A percentile compares a stretch with the other conserved stretches of the same genome.
Evolutionary conservation across 306 rosid genomes (phyloP).

Genomic region (Quillaja saponaria): DNA sequence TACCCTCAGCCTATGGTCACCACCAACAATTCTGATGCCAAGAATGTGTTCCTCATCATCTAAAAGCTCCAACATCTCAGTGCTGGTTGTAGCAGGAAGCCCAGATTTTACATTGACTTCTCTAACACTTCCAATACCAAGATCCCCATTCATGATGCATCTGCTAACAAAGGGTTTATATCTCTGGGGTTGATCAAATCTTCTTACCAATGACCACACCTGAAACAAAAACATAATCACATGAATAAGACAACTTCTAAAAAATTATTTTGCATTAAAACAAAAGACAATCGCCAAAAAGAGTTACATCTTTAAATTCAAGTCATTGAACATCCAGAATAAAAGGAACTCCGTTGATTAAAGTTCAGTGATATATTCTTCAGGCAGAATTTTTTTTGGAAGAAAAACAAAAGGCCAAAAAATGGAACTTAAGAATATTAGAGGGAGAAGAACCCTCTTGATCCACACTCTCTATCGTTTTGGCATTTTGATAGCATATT

Average conservation of each 20-base stretch:
- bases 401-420: constrained; percentile 1
- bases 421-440: background rate
- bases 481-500: background rate
- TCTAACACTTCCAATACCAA: constrained; percentile 87
- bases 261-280: background rate
- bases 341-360: background rate
- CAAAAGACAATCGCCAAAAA: constrained; percentile 16
- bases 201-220: constrained; percentile 98
- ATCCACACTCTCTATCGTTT: background rate
- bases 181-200: constrained; percentile 91
- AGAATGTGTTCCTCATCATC: constrained; percentile 90
- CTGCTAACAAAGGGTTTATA: constrained; percentile 90
- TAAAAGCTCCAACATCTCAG: constrained; percentile 84
- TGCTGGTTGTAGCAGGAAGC: constrained; percentile 93
- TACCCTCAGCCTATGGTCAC: constrained; percentile 89
- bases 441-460: background rate
- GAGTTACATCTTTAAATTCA: constrained; percentile 15
- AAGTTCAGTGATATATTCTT: background rate
- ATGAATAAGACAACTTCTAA: constrained; percentile 26
- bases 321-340: constrained; percentile 6
- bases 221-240: constrained; percentile 35
- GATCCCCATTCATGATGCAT: constrained; percentile 74
- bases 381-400: constrained; percentile 1
- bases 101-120: constrained; percentile 97
- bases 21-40: constrained; percentile 76